Percentiles rank a stretch among this genome's conserved stretches.
Conservation (phyloP, 2,329 filamentous ascomycete species). For the Aureobasidium uvarum region DNA sequence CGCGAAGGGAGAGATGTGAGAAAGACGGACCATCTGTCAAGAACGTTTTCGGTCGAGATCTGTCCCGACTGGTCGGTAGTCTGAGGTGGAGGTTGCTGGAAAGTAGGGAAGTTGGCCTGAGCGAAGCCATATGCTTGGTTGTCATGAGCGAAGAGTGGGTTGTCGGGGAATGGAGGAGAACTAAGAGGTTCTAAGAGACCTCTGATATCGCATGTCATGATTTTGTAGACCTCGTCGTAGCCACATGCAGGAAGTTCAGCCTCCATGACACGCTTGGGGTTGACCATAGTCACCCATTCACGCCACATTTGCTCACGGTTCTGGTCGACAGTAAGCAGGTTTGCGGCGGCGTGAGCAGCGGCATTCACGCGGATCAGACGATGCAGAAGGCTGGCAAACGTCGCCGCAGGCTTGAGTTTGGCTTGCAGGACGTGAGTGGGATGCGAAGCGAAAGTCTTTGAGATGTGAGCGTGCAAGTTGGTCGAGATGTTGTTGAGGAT, state of each 20-base stretch:
- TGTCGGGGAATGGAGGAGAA: constrained; percentile 40
- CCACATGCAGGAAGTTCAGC: constrained; percentile 56
- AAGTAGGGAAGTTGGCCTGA: constrained; percentile 46
- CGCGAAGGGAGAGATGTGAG: constrained; percentile 64
- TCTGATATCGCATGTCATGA: constrained; percentile 61
- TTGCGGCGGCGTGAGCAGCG: constrained; percentile 88
- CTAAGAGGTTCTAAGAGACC: constrained; percentile 67
- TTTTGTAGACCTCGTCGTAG: constrained; percentile 57
- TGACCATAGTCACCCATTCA: constrained; percentile 72
- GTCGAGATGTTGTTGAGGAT: constrained; percentile 85
- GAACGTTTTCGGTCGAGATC: constrained; percentile 58
- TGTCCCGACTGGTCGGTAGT: constrained; percentile 33
- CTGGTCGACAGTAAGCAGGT: constrained; percentile 83
- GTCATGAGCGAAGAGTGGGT: constrained; percentile 39
- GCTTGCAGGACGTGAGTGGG: constrained; percentile 82
- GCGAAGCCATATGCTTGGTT: constrained; percentile 43
- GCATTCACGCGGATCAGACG: constrained; percentile 88
- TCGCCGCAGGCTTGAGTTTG: constrained; percentile 80
- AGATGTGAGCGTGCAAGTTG: constrained; percentile 75
- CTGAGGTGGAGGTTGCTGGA: constrained; percentile 35
- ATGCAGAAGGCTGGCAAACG: constrained; percentile 83
- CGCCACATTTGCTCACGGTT: constrained; percentile 94
- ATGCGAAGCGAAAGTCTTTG: constrained; percentile 78
- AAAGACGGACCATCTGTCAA: constrained; percentile 77
- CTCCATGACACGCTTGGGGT: constrained; percentile 57